Evolutionary conservation across 345 rosid genomes (phyloP), one percentile per base, ranked within the genome.

Genomic region (Schrenkiella parvula): DNA sequence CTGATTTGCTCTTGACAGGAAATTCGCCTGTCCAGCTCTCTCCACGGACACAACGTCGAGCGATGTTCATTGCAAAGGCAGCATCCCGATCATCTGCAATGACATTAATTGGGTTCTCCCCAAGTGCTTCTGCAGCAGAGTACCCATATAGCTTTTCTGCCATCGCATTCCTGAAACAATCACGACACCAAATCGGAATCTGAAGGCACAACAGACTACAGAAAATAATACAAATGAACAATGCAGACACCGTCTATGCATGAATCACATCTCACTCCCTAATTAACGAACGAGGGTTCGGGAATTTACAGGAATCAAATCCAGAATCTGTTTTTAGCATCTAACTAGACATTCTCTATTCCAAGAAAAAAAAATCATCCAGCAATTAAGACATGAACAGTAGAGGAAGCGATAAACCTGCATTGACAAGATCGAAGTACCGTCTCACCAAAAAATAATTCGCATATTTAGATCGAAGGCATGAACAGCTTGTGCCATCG

Each of bases 1-100:
- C 93, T 64, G 58, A 72, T 82, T 89, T 91, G 78, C 78, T 91
- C 88, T 78, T 95, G 21, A 87, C 84, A 0, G 97, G 96, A 80
- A 91, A 85, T 81, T 87, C 87, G n/a, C 99, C 99, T 0, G 90
- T 84, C 97, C 97, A 95, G 58, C 81, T 83, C 84, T 89, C 95
- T 50, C 99, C 99, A 79, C 35, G 58, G 4, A 39, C 75, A 21
- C 87, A 84, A 12, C 88, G 84, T 6, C 73, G 68, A 52, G 88
- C 75, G 23, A 95, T 86, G 52, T 68, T 71, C 47, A 80, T 77
- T 0, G 86, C 99, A 31, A 87, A 57, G 0, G 50, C 65, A 75
- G 58, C 75, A 81, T 95, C 93, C 58, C 66, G 79, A 51, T 85
- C 79, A 79, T 88, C 97, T n/a, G 80, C 66, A 57, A 95, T 81